Evolutionary conservation across 495 filamentous ascomycete genomes (phyloP), one percentile per base, ranked within the genome.

Genomic region (Penicillium antarcticum): DNA sequence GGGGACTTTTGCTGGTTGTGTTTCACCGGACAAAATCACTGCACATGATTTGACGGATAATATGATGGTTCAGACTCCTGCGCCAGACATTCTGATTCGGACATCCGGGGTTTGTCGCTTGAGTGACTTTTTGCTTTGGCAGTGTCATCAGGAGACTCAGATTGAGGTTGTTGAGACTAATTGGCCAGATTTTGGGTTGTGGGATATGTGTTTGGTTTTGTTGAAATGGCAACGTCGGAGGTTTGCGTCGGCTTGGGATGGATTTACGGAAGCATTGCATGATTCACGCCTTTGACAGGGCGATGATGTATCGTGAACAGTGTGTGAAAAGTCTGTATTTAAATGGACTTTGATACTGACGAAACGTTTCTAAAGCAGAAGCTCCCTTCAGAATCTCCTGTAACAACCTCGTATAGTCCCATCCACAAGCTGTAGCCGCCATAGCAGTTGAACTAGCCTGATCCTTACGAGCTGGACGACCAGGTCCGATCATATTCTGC

Each of bases 401-500:
- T 19, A 67, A 32, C 7, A 67, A 39, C 10, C 56, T 53, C 21
- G 46, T 44, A 51, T 60, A 60, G 35, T 68, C 62, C 60, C 62
- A 65, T 1, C 60, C 62, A 29, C 53, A 44, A 2, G 57, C 62
- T 2, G 59, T 17, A 12, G 62, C 65, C 9, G 65, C 59, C 21
- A 68, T 53, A n/a, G 51, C 57, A 17, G 57, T 63, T 8, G 65
- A 41, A 36, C 65, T 68, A 11, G 65, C 62, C 42, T 68, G 65
- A 26, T 68, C 59, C 35, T 68, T 57, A 33, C 65, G 65, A 0
- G 62, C 65, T 1, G 65, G 62, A 34, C 65, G 58, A 13, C 65
- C 61, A 13, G 61, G 61, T 0, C 65, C 65, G 21, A 62, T 68
- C 65, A 68, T 68, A 26, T 68, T 68, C 64, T 67, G 42, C 13